Base-by-base conservation (phyloP, 192 early-diverging fungal genomes). In the Umbelopsis sp. region DNA sequence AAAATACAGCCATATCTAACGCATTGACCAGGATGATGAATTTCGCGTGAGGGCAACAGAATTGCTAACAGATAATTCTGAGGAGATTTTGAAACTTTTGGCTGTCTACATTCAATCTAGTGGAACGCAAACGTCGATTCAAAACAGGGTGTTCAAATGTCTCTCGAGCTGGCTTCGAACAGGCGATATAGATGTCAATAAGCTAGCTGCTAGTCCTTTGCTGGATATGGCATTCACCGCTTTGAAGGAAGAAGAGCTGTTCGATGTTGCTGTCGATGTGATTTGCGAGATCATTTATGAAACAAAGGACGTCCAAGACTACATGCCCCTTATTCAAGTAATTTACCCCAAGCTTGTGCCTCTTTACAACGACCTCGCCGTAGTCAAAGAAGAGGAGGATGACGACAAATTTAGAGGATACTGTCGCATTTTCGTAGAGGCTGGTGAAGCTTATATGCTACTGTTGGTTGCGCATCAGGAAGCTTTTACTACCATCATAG, bases 361-460 rank as follows among this genome's bases (percentile, higher is more conserved):
- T 64, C 79, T 87, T 69, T 84, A 81, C 30, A 69, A 61, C 30
- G 66, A 67, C 58, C 79, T 80, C 61, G 80, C 44, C 55, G 68
- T 80, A 74, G 79, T 78, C 4, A 76, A 85, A 20, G 78, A 78
- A n/a, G 84, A 87, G 4, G 92, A 95, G 27, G 94, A 96, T 74
- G 85, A 86, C 20, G 95, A 96, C 52, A 82, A 84, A 37, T 79
- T 95, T 37, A 88, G 94, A 35, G 94, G 90, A 7, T 88, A 91
- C 65, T 94, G 93, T 74, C 87, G 91, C 10, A 91, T 99, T 23
- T 95, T 95, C 77, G 87, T 92, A 3, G 90, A 95, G 71, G 96
- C 96, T 1, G 95, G 94, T 49, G 95, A 97, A 76, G 87, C 92
- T 22, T 97, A 92, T 80, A 69, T 94, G 22, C 78, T 78, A 10